Evolutionary conservation across 805 yeast genomes (phyloP).

Genomic region (Candida ficus): DNA sequence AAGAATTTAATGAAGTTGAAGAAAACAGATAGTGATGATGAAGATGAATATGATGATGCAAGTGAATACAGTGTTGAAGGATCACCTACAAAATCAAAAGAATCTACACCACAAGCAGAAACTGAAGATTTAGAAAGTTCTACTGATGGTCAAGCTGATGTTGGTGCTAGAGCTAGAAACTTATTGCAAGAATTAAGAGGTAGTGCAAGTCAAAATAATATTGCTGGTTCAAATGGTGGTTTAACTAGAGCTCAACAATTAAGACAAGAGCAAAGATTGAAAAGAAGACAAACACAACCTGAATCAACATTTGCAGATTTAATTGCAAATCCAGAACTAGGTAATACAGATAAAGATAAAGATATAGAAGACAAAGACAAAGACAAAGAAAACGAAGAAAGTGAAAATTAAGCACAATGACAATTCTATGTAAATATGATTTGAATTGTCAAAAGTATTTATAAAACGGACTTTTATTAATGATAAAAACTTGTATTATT

Average conservation of each 20-base stretch:
- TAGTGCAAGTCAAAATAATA: conserved; percentile 18
- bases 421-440: too few species aligned
- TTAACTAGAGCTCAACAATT: conserved; percentile 37
- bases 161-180: conserved; percentile 57
- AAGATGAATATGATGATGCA: conserved; percentile 13
- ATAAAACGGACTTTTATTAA: too few species aligned
- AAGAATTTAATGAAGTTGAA: conserved; percentile 46
- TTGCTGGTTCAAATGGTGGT: conserved; percentile 26
- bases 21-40: conserved; percentile 12
- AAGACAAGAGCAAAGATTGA: conserved; percentile 36
- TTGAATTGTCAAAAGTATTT: too few species aligned
- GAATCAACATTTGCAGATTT: conserved; percentile 2
- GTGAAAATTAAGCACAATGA: not conserved
- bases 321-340: not conserved
- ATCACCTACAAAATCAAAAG: conserved; percentile 14
- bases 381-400: not conserved
- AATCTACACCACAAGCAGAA: conserved; percentile 1
- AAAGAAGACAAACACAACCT: conserved; percentile 15
- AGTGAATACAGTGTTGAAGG: too few species aligned
- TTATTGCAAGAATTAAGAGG: conserved; percentile 56
- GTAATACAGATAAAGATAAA: not conserved
- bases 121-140: conserved; percentile 12
- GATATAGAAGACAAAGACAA: conserved; percentile 1
- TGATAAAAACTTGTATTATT: too few species aligned
- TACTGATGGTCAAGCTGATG: conserved; percentile 33